Conservation (phyloP, 2,329 filamentous ascomycete genomes). For the Aspergillus latus region DNA sequence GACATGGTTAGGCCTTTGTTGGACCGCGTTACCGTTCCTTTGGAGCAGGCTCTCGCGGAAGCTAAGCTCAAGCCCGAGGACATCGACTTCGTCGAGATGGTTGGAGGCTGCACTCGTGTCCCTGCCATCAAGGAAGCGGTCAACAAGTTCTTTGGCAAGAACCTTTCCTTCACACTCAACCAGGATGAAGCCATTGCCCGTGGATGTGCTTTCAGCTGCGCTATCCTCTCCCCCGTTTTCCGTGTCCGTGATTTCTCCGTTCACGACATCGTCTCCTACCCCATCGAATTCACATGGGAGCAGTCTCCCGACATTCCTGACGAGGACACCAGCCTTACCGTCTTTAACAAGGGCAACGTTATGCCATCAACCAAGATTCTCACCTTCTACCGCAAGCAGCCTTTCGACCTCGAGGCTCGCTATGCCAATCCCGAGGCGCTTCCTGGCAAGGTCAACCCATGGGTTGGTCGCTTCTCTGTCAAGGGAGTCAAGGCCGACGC, state of each 20-base stretch:
- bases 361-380: constrained; percentile 99
- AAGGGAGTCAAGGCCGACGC: constrained; percentile 94
- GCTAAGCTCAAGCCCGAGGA: constrained; percentile 88
- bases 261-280: constrained; percentile 96
- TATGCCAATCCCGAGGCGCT: constrained; percentile 85
- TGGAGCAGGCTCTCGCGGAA: constrained; percentile 92
- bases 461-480: constrained; percentile 96
- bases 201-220: constrained; percentile 95
- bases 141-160: constrained; percentile 87
- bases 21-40: constrained; percentile 66
- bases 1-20: constrained; percentile 83
- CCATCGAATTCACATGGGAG: constrained; percentile 98
- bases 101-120: constrained; percentile 92
- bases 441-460: constrained; percentile 86
- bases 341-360: constrained; percentile 96
- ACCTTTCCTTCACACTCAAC: constrained; percentile 93
- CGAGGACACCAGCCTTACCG: constrained; percentile 93
- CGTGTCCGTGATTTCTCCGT: constrained; percentile 97
- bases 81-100: constrained; percentile 89
- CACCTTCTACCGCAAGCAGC: constrained; percentile 97
- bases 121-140: constrained; percentile 89
- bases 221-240: constrained; percentile 95
- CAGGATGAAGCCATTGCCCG: constrained; percentile 96
- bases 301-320: constrained; percentile 97
- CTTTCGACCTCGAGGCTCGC: constrained; percentile 92